Evolutionary conservation across 495 filamentous ascomycete species (phyloP), one percentile per base, ranked within the genome.

Genomic region (Hypoxylon lienhwacheense): DNA sequence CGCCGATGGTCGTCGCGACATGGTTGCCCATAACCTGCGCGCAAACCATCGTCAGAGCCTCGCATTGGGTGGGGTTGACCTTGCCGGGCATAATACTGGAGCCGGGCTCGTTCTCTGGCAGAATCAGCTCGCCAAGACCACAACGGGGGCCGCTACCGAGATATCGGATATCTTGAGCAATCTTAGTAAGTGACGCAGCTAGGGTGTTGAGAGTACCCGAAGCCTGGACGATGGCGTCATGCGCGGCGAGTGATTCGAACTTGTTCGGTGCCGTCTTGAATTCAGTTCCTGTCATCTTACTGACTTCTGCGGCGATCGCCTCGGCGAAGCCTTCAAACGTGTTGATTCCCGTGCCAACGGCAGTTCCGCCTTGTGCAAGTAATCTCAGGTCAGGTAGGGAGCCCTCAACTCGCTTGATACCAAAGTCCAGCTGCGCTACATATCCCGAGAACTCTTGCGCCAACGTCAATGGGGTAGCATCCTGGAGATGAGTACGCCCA

Each of bases 381-480:
- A 88, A 81, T 55, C 87, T 85, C 34, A 98, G 80, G 71, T 89
- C 87, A 8, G 91, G 91, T 4, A 97, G 78, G 16, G 85, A 79
- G 55, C 80, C 79, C 77, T 96, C 78, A 15, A 98, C 84, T 42
- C 95, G 88, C 79, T 88, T 83, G 66, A 97, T 86, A 68, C 92
- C 89, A 61, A 86, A 86, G 58, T 92, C 87, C 1, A 98, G 80
- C 77, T 98, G 93, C 29, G 90, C 86, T 40, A 96, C 90, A 71
- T 98, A 98, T 64, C 95, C 93, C 16, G 90, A 95, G 77, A 98
- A 98, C 72, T 97, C 93, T 74, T 98, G 93, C 34, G 91, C 95
- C 12, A 98, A 83, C 8, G 95, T 98, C 33, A 98, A 76, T 15
- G 93, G 93, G 3, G 93, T 98, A 50, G 93, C 93, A 68, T 98